phyloP scores from a whole-genome alignment of 2,329 filamentous ascomycete species.

The Periconia sp. region DNA sequence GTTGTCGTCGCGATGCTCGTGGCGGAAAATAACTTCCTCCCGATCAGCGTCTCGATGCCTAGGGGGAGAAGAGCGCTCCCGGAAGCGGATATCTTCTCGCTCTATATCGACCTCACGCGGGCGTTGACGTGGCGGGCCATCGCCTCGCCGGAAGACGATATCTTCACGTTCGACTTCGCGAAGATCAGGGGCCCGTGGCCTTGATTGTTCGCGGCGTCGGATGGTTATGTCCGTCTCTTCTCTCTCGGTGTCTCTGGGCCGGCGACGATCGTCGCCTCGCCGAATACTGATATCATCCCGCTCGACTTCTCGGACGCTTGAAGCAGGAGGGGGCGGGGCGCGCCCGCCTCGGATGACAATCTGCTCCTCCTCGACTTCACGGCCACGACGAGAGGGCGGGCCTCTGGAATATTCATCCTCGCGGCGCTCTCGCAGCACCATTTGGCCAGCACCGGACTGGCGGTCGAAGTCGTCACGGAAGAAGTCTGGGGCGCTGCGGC shows the following conservation, averaged over 20 bases:
- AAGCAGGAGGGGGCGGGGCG: constrained; percentile 24
- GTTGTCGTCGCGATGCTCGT: constrained; percentile 38
- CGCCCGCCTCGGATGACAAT: constrained; percentile 37
- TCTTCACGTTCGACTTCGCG: constrained; percentile 42
- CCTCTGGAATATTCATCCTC: constrained; percentile 43
- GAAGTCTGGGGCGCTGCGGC: constrained; percentile 51
- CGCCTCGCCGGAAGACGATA: constrained; percentile 48
- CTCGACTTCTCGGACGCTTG: constrained; percentile 29
- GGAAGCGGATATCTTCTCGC: constrained; percentile 53
- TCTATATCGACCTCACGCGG: constrained; percentile 40
- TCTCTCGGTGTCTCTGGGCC: constrained; percentile 32
- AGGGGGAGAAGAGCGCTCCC: constrained; percentile 36
- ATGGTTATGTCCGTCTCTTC: constrained; percentile 42
- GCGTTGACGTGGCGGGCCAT: constrained; percentile 38
- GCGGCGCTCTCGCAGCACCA: constrained; percentile 50
- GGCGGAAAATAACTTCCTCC: constrained; percentile 44
- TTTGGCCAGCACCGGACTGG: constrained; percentile 45
- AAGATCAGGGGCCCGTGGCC: constrained; percentile 30
- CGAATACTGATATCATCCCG: constrained; percentile 45
- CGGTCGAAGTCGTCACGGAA: constrained; percentile 54
- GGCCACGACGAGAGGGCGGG: constrained; percentile 36
- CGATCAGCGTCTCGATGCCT: constrained; percentile 38
- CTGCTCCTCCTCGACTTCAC: constrained; percentile 46
- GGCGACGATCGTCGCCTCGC: constrained; percentile 34
- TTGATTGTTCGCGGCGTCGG: constrained; percentile 39